Conservation (phyloP, 2,329 filamentous ascomycete species). For the Fusarium graminum region DNA sequence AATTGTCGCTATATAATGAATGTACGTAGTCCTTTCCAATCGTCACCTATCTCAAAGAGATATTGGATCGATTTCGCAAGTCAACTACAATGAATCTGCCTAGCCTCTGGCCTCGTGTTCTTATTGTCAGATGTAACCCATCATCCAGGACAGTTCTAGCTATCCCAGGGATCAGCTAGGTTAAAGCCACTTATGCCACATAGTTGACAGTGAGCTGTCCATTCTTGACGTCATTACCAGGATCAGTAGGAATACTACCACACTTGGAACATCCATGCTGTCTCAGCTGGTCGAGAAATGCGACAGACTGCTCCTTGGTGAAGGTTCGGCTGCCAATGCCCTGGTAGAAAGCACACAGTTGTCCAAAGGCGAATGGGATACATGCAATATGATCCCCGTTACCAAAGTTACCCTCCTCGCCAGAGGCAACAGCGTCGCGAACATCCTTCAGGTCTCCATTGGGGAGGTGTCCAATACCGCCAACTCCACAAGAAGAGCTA, state of each 20-base stretch:
- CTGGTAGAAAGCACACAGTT: slow-evolving; percentile 11
- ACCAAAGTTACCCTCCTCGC: slow-evolving; percentile 3
- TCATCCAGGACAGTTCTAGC: fast-evolving
- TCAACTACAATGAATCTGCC: too few relatives aligned
- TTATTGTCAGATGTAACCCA: too few relatives aligned
- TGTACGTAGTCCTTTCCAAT: too few relatives aligned
- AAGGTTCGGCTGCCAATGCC: not conserved
- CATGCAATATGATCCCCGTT: slow-evolving; percentile 9
- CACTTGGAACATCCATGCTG: slow-evolving; percentile 14
- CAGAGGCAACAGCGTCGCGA: slow-evolving; percentile 6
- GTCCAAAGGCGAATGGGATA: not conserved
- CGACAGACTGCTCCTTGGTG: slow-evolving; percentile 6
- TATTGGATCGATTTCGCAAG: too few relatives aligned
- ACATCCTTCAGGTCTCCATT: slow-evolving; percentile 2
- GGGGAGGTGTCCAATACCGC: not conserved
- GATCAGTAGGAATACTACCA: slow-evolving; percentile 10
- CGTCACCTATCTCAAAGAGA: too few relatives aligned
- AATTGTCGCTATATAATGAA: too few relatives aligned
- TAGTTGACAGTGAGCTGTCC: slow-evolving; percentile 12
- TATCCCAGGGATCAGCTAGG: not conserved
- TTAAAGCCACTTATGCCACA: not conserved
- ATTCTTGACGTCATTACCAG: slow-evolving; percentile 3
- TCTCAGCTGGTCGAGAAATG: slow-evolving; percentile 1
- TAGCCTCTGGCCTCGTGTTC: too few relatives aligned
- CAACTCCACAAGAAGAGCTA: slow-evolving; percentile 9